phyloP scores from a whole-genome alignment of 805 yeast genomes.

The Cephaloascus fragrans region DNA sequence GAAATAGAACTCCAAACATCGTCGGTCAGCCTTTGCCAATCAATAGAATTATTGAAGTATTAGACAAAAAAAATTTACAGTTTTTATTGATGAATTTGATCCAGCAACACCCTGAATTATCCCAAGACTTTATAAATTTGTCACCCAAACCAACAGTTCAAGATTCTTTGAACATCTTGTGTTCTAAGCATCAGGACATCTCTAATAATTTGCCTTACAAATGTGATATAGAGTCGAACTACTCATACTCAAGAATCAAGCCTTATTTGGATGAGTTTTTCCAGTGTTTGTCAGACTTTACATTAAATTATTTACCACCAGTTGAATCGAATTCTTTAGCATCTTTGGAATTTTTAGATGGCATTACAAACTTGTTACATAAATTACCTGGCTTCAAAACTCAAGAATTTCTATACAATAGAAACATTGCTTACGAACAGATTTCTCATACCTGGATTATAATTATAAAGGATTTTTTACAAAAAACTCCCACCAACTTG shows the following conservation, averaged over 20 bases:
- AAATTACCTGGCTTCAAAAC: constrained; percentile 59
- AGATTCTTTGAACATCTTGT: constrained; percentile 40
- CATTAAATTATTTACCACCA: constrained; percentile 65
- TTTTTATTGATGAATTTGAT: constrained; percentile 42
- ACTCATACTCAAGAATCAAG: constrained; percentile 66
- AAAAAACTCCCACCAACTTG: constrained; percentile 18
- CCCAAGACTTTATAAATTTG: constrained; percentile 34
- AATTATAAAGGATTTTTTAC: constrained; percentile 23
- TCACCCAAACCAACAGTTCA: constrained; percentile 52
- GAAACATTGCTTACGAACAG: constrained; percentile 49
- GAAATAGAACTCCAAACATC: constrained; percentile 29
- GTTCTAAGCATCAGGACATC: constrained; percentile 34
- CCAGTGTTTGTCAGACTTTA: constrained; percentile 63
- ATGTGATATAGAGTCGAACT: constrained; percentile 65
- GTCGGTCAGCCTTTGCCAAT: constrained; percentile 55
- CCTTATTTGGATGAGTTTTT: constrained; percentile 60
- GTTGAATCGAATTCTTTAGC: constrained; percentile 42
- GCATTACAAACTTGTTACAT: constrained; percentile 48
- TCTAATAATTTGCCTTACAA: constrained; percentile 56
- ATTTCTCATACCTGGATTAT: constrained; percentile 48
- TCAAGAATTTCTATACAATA: constrained; percentile 41
- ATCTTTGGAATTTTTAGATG: constrained; percentile 53
- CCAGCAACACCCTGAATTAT: constrained; percentile 51
- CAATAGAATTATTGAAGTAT: constrained; percentile 54
- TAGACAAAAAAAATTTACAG: constrained; percentile 49